A percentile compares a stretch with the other conserved stretches of the same genome.
Evolutionary conservation across 2,329 filamentous ascomycete species (phyloP).

Genomic region (Cladosporium sp.): DNA sequence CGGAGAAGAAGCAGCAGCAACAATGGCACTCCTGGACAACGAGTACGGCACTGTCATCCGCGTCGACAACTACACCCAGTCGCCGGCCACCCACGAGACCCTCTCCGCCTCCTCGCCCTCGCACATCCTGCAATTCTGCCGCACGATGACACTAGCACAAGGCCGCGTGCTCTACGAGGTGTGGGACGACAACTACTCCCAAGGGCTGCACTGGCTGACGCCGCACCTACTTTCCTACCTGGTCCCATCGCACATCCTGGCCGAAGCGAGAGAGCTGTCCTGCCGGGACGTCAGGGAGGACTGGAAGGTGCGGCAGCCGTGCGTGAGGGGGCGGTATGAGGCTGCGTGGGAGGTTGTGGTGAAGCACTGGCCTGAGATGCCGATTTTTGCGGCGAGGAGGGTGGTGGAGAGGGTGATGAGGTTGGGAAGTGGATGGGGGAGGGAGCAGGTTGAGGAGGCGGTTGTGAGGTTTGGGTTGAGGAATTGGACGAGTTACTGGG

Average conservation of each 20-base stretch:
- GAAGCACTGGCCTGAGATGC: not conserved
- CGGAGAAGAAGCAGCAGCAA: slow-evolving; percentile 11
- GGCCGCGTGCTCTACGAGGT: slow-evolving; percentile 8
- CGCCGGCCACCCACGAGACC: not conserved
- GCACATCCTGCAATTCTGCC: slow-evolving; percentile 2
- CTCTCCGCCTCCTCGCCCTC: not conserved
- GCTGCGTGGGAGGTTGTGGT: not conserved
- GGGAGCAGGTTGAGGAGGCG: not conserved
- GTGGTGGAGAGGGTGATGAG: not conserved
- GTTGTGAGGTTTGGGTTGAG: not conserved
- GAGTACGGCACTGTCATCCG: slow-evolving; percentile 4
- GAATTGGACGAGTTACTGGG: not conserved
- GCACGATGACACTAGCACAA: slow-evolving; percentile 2
- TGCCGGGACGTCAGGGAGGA: not conserved
- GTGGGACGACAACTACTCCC: not conserved
- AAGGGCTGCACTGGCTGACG: not conserved
- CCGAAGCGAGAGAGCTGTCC: not conserved
- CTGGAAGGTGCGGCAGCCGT: not conserved
- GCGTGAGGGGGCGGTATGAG: not conserved
- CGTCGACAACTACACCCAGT: not conserved
- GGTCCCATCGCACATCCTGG: not conserved
- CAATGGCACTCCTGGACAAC: slow-evolving; percentile 19
- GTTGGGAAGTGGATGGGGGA: not conserved
- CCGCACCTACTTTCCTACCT: not conserved
- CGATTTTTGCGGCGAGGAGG: not conserved